Evolutionary conservation across 768 basidiomycete species (phyloP).

Genomic region (Daedaleopsis nitida): DNA sequence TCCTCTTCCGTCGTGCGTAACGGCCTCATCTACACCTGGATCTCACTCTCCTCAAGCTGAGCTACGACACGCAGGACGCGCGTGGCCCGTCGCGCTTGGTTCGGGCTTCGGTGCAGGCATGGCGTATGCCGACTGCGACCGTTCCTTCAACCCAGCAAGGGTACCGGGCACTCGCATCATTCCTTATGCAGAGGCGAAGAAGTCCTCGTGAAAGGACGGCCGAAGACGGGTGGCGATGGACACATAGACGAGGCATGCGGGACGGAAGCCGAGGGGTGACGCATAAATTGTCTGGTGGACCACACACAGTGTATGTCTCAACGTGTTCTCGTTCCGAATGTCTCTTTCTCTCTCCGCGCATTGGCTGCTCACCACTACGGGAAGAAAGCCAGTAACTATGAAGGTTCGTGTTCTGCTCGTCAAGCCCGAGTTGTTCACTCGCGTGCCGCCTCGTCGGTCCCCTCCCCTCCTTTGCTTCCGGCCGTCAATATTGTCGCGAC

Average conservation of each 20-base stretch:
- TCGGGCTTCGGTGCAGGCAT: constrained; percentile 87
- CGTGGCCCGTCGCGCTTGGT: constrained; percentile 86
- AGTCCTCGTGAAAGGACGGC: constrained; percentile 5
- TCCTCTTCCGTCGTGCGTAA: constrained; percentile 86
- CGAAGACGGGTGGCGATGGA: neutral
- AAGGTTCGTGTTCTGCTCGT: neutral
- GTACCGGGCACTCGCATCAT: constrained; percentile 83
- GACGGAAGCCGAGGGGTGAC: neutral
- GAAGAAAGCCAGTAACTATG: neutral
- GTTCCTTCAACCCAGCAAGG: constrained; percentile 89
- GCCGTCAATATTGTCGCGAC: constrained; percentile 12
- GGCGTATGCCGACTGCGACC: constrained; percentile 91
- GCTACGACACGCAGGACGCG: constrained; percentile 60
- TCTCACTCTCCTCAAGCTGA: neutral
- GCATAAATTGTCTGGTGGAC: constrained; percentile 10
- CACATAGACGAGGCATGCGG: neutral
- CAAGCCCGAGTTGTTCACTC: neutral
- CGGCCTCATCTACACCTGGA: neutral
- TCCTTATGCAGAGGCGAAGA: constrained; percentile 32
- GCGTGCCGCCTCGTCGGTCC: neutral
- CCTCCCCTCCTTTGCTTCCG: neutral
- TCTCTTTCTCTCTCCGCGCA: neutral
- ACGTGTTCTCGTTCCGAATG: neutral
- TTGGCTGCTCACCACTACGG: neutral
- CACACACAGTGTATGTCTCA: constrained; percentile 18